Evolutionary conservation across 1,139 yeast genomes (phyloP).

Genomic region (Candida tropicalis): DNA sequence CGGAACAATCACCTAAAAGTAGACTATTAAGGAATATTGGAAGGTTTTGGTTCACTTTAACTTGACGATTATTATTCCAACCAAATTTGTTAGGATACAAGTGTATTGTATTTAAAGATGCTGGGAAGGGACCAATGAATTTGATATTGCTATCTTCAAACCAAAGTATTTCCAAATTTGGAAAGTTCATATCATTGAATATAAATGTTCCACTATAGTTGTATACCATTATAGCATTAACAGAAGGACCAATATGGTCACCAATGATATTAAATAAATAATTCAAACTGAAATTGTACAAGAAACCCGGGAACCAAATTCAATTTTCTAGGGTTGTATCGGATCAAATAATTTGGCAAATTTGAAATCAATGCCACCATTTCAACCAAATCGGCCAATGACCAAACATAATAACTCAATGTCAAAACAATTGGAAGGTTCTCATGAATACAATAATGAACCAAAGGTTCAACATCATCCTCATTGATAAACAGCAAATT

Average conservation of each 20-base stretch:
- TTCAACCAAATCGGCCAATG: slow-evolving; percentile 21
- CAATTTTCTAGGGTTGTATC: slow-evolving; percentile 25
- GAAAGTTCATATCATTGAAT: slow-evolving; percentile 18
- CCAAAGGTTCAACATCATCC: slow-evolving; percentile 6
- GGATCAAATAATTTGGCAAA: slow-evolving; percentile 7
- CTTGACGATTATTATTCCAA: slow-evolving; percentile 18
- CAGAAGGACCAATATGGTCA: slow-evolving; percentile 4
- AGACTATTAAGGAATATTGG: slow-evolving; percentile 19
- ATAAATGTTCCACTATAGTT: slow-evolving; percentile 19
- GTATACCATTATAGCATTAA: slow-evolving; percentile 13
- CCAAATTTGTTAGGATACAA: slow-evolving; percentile 22
- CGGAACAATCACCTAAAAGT: slow-evolving; percentile 21
- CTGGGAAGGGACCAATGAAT: slow-evolving; percentile 13
- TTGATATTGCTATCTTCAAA: slow-evolving; percentile 22
- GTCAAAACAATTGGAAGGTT: slow-evolving; percentile 16
- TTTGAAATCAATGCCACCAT: slow-evolving; percentile 15
- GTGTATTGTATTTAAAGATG: slow-evolving; percentile 8
- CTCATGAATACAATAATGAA: slow-evolving; percentile 11
- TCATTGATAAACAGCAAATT: slow-evolving; percentile 11
- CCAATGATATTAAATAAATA: slow-evolving; percentile 12
- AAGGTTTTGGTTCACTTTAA: slow-evolving; percentile 15
- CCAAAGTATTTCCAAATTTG: slow-evolving; percentile 20
- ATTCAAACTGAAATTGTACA: slow-evolving; percentile 18
- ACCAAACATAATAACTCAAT: slow-evolving; percentile 25
- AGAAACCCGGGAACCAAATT: slow-evolving; percentile 24